Evolutionary conservation across 441 rosid species (phyloP), one percentile per base, ranked within the genome.

Genomic region (Mallotus japonicus): DNA sequence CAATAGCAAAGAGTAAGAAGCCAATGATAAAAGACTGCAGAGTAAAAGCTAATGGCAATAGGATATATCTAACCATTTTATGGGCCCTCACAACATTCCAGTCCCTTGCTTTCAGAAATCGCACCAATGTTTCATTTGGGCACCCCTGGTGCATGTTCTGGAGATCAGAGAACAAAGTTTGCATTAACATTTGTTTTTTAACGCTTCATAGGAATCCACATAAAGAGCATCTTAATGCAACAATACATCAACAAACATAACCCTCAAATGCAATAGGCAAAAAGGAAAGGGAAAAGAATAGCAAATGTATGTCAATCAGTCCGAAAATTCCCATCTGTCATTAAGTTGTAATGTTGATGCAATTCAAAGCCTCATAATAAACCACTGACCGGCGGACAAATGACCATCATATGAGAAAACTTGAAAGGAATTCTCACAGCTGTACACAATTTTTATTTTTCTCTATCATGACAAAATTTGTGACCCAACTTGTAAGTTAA

Each of bases 31-130:
- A 11, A 67, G 42, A 42, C 63, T 62, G 70, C 60, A n/a, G 57
- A 65, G 6, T 11, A 14, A 50, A 34, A 51, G n/a, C 24, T 72
- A 49, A 69, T 17, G 28, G 22, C 0, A 32, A 22, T 22, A 9
- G 13, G 62, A 16, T 55, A 53, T 56, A 69, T 13, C 88, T 73
- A 72, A 95, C 99, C 99, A 95, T 92, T 83, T 83, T 84, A 79
- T 95, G 85, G 60, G 99, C 97, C 87, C 90, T 92, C 71, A 79
- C 37, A 71, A 91, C 87, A 83, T 87, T 88, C 87, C 92, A 82
- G n/a, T 91, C 99, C 76, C 99, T 81, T 55, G 98, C 99, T 82
- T 88, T 95, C 47, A 95, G 90, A 84, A 95, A 95, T 11, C 97
- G 97, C 69, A 69, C 78, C 83, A 92, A 84, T 69, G 86, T 89